A percentile compares a stretch with the other conserved stretches of the same genome.
Evolutionary conservation across 2,329 filamentous ascomycete genomes (phyloP).

Genomic region (Alternaria angustiovoidea): DNA sequence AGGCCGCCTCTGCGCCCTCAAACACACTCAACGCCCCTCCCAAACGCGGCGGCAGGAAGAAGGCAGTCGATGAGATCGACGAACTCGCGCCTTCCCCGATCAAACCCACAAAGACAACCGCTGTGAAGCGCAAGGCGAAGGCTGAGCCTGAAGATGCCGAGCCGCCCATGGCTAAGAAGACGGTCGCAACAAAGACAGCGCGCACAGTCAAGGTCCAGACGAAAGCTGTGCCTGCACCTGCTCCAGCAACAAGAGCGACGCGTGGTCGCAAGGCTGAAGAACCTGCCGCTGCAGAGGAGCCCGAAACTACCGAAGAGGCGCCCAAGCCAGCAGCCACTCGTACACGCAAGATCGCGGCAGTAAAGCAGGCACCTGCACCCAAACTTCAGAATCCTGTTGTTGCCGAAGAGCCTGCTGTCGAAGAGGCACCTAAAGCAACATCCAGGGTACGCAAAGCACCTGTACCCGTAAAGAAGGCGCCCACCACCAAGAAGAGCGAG

Average conservation of each 20-base stretch:
- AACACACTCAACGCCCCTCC: slow-evolving; percentile 44
- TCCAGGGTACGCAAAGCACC: slow-evolving; percentile 32
- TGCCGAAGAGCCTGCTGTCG: slow-evolving; percentile 17
- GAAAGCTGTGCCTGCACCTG: slow-evolving; percentile 24
- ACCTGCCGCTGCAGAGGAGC: slow-evolving; percentile 21
- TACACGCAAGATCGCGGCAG: slow-evolving; percentile 29
- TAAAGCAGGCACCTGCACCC: slow-evolving; percentile 25
- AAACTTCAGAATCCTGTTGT: slow-evolving; percentile 17
- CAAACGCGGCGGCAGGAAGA: slow-evolving; percentile 42
- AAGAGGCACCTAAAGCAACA: slow-evolving; percentile 26
- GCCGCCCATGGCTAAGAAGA: slow-evolving; percentile 27
- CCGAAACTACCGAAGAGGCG: slow-evolving; percentile 20
- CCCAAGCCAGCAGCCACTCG: slow-evolving; percentile 27
- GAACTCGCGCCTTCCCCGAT: slow-evolving; percentile 26
- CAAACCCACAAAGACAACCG: slow-evolving; percentile 32
- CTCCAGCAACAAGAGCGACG: slow-evolving; percentile 34
- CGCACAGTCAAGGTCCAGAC: slow-evolving; percentile 33
- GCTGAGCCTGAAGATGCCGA: slow-evolving; percentile 29
- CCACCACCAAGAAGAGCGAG: slow-evolving; percentile 20
- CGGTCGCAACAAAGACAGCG: slow-evolving; percentile 29
- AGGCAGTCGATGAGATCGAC: slow-evolving; percentile 32
- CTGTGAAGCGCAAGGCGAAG: slow-evolving; percentile 30
- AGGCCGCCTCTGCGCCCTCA: slow-evolving; percentile 30
- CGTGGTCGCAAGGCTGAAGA: slow-evolving; percentile 34
- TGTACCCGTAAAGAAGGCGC: slow-evolving; percentile 19